phyloP scores from a whole-genome alignment of 495 filamentous ascomycete genomes.

The Neurospora tetrasperma region DNA sequence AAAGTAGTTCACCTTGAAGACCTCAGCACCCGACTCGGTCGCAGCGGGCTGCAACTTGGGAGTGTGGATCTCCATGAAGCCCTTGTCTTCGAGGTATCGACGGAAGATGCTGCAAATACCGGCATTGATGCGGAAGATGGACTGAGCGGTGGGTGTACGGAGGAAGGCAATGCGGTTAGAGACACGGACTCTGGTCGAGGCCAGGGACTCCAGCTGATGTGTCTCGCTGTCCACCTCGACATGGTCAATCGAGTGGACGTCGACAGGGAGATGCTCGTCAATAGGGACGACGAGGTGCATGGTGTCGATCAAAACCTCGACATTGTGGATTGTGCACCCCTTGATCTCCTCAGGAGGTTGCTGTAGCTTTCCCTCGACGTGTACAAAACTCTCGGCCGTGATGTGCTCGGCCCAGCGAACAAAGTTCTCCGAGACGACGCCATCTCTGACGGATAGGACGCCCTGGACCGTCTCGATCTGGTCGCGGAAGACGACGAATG shows the following conservation, averaged over 20 bases:
- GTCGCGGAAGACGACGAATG: conserved; percentile 80
- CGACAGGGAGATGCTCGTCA: conserved; percentile 60
- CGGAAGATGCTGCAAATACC: conserved; percentile 74
- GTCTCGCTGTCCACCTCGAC: conserved; percentile 29
- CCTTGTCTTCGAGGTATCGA: conserved; percentile 61
- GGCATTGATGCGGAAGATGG: conserved; percentile 71
- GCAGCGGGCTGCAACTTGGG: conserved; percentile 85
- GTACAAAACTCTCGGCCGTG: conserved; percentile 69
- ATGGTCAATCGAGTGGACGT: conserved; percentile 42
- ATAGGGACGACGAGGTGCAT: conserved; percentile 57
- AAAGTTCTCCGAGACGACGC: conserved; percentile 62
- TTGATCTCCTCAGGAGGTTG: conserved; percentile 66
- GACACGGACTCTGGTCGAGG: conserved; percentile 41
- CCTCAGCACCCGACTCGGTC: conserved; percentile 83
- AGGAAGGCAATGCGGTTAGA: conserved; percentile 81
- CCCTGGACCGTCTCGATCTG: conserved; percentile 76
- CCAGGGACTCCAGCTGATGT: conserved; percentile 30
- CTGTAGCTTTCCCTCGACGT: conserved; percentile 66
- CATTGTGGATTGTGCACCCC: conserved; percentile 61
- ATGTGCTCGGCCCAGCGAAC: conserved; percentile 78
- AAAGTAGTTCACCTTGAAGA: conserved; percentile 95
- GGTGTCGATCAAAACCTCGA: conserved; percentile 71
- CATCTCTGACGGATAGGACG: conserved; percentile 49
- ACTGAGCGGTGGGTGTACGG: conserved; percentile 74
- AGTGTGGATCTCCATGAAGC: conserved; percentile 86